phyloP scores from a whole-genome alignment of 495 filamentous ascomycete genomes.

The Apodospora peruviana region DNA sequence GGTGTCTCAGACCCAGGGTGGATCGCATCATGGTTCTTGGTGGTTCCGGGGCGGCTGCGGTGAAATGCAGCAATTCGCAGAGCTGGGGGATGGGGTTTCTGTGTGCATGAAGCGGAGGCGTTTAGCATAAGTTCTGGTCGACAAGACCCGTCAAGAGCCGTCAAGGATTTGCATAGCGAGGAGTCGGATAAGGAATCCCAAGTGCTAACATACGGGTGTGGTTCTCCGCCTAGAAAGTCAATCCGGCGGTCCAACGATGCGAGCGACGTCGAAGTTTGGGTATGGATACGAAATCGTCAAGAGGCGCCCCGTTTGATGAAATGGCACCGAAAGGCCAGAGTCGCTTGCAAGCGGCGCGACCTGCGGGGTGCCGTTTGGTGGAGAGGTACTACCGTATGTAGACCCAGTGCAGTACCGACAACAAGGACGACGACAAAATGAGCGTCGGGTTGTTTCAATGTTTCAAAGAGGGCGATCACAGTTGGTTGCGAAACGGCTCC shows the following conservation, averaged over 20 bases:
- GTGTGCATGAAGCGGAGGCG: constrained; percentile 23
- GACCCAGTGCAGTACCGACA: not conserved
- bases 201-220: not conserved
- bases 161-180: constrained; percentile 4
- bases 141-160: constrained; percentile 6
- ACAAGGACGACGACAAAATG: not conserved
- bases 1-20: constrained; percentile 32
- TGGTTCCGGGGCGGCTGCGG: constrained; percentile 11
- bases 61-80: constrained; percentile 17
- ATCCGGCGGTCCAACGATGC: too few relatives aligned
- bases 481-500: constrained; percentile 4
- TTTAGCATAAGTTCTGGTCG: constrained; percentile 27
- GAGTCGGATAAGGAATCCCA: not conserved
- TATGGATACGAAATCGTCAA: not conserved
- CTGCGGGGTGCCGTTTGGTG: too few relatives aligned
- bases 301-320: not conserved
- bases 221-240: too few relatives aligned
- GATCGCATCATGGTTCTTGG: constrained; percentile 36
- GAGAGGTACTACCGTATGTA: too few relatives aligned
- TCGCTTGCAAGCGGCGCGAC: too few relatives aligned
- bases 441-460: not conserved
- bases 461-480: constrained; percentile 1
- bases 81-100: constrained; percentile 4
- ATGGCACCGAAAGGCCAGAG: too few relatives aligned
- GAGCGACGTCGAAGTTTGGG: too few relatives aligned